Evolutionary conservation across 805 yeast genomes (phyloP).

Genomic region (Wickerhamomyces chambardii): DNA sequence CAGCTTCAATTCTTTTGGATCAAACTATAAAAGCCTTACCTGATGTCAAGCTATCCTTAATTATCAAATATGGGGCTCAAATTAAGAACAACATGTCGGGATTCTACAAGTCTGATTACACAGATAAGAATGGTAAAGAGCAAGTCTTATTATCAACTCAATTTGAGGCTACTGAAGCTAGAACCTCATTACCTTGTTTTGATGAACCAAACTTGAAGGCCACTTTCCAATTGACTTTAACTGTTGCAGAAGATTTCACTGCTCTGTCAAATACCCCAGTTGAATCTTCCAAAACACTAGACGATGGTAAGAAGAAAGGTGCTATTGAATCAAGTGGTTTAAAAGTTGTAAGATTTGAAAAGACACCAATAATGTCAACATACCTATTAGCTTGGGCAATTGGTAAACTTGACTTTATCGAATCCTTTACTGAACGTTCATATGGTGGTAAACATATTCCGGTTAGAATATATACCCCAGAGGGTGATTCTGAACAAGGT

Average conservation of each 20-base stretch:
- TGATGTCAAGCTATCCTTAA: constrained; percentile 28
- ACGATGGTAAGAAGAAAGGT: constrained; percentile 38
- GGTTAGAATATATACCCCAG: constrained; percentile 75
- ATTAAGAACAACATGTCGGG: constrained; percentile 74
- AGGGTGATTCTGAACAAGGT: constrained; percentile 66
- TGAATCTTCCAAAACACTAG: constrained; percentile 34
- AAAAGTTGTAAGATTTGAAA: constrained; percentile 37
- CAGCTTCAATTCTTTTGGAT: constrained; percentile 47
- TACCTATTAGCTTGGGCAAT: constrained; percentile 76
- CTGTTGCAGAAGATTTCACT: constrained; percentile 45
- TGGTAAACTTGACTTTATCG: constrained; percentile 70
- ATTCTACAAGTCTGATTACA: constrained; percentile 65
- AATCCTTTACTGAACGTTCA: constrained; percentile 23
- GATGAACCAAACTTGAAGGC: constrained; percentile 83
- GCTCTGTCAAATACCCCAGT: constrained; percentile 63
- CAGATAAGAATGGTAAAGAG: constrained; percentile 45
- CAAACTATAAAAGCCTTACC: constrained; percentile 28
- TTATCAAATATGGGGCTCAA: constrained; percentile 44
- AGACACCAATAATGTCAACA: constrained; percentile 77
- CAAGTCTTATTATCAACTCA: constrained; percentile 76
- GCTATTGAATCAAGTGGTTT: constrained; percentile 23
- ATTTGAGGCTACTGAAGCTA: constrained; percentile 79
- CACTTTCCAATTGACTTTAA: constrained; percentile 52
- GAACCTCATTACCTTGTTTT: constrained; percentile 78
- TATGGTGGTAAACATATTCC: constrained; percentile 58